Conservation (phyloP, 2,329 filamentous ascomycete genomes). For the Aspergillus ochraceus region DNA sequence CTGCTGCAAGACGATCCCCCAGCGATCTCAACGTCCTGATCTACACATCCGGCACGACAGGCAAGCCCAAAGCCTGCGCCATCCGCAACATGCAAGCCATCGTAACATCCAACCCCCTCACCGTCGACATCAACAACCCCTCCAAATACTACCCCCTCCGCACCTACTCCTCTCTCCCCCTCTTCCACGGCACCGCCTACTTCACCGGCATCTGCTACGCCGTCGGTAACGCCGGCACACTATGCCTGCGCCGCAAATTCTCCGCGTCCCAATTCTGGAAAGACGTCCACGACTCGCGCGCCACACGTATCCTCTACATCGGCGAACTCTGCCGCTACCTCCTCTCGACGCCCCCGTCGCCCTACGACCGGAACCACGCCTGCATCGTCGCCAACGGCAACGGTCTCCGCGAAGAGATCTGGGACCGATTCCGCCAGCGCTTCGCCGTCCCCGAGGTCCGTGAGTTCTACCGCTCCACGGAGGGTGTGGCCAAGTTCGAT, state of each 20-base stretch:
- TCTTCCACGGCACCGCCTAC: slow-evolving; percentile 52
- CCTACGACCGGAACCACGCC: slow-evolving; percentile 46
- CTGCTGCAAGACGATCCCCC: slow-evolving; percentile 33
- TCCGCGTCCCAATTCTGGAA: slow-evolving; percentile 49
- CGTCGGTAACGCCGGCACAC: slow-evolving; percentile 41
- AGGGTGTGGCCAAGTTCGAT: slow-evolving; percentile 48
- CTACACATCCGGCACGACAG: slow-evolving; percentile 52
- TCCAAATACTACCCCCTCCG: slow-evolving; percentile 47
- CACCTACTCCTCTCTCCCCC: slow-evolving; percentile 49
- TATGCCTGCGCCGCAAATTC: slow-evolving; percentile 49
- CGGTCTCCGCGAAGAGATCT: slow-evolving; percentile 50
- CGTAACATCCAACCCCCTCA: slow-evolving; percentile 37
- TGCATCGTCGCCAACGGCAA: slow-evolving; percentile 50
- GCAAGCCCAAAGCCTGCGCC: slow-evolving; percentile 48
- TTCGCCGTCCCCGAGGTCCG: slow-evolving; percentile 48
- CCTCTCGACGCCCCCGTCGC: slow-evolving; percentile 44
- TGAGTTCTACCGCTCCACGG: slow-evolving; percentile 51
- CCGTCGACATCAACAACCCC: slow-evolving; percentile 37
- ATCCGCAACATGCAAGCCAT: slow-evolving; percentile 41
- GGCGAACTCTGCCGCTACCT: slow-evolving; percentile 54
- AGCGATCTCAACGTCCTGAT: slow-evolving; percentile 43
- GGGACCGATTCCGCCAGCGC: slow-evolving; percentile 47
- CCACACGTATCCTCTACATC: slow-evolving; percentile 48
- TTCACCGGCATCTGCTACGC: slow-evolving; percentile 46
- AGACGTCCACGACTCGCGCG: slow-evolving; percentile 44